Conservation (phyloP, 1,284 basidiomycete genomes). For the Leccinum subfulvum region DNA sequence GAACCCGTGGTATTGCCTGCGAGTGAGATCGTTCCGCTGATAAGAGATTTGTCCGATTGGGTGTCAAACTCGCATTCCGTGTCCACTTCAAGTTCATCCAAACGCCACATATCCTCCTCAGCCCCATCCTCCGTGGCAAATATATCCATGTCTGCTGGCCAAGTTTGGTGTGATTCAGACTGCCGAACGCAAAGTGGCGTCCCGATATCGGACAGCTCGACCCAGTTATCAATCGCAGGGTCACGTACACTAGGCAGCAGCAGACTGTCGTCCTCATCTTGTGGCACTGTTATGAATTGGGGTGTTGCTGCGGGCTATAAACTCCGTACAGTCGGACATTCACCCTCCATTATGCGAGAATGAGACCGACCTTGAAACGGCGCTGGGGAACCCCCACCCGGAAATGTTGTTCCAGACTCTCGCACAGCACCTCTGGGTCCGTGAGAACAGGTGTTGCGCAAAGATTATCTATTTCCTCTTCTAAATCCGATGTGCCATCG, state of each 20-base stretch:
- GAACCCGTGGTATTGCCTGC: constrained; percentile 6
- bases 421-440: constrained; percentile 41
- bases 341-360: constrained; percentile 5
- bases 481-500: neutral
- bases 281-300: constrained; percentile 6
- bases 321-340: constrained; percentile 3
- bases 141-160: constrained; percentile 17
- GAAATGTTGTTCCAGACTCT: constrained; percentile 50
- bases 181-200: constrained; percentile 4
- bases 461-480: constrained; percentile 12
- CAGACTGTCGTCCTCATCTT: constrained; percentile 27
- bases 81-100: constrained; percentile 8
- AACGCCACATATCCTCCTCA: constrained; percentile 18
- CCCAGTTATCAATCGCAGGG: constrained; percentile 17
- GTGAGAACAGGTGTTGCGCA: constrained; percentile 25
- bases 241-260: constrained; percentile 14
- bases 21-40: constrained; percentile 20
- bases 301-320: constrained; percentile 18
- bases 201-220: constrained; percentile 16
- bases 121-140: constrained; percentile 17
- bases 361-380: constrained; percentile 50
- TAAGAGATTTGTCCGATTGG: constrained; percentile 30
- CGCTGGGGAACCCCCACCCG: constrained; percentile 41
- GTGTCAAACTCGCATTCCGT: constrained; percentile 12
- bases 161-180: constrained; percentile 1